Base-by-base conservation (phyloP, 2,329 filamentous ascomycete species). In the Didymellaceae sp. region DNA sequence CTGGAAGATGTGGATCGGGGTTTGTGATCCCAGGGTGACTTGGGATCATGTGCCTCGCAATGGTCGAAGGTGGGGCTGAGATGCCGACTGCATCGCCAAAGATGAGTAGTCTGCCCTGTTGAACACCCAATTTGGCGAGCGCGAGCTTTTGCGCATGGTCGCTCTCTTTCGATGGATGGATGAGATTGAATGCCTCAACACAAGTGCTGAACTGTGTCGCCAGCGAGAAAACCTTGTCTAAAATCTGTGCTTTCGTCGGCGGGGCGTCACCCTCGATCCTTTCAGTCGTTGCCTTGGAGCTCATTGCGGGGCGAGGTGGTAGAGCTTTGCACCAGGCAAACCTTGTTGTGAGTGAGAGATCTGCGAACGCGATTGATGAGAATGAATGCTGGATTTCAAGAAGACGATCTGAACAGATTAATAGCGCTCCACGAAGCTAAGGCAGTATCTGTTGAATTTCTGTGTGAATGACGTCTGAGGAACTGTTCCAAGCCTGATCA, bases 51-150 rank as follows among this genome's bases (percentile, higher is more conserved):
- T 74, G 72, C 35, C 71, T 66, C 18, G 76, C 77, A 43, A 78
- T 76, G 1, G 65, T 69, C 2, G 68, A 61, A 14, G 76, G 76
- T 14, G 76, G 76, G 16, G 75, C 75, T 16, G 71, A 72, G 21
- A 80, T 74, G 18, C 77, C 77, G 9, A 79, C 68, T 5, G 73
- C 73, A 58, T 78, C 75, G n/a, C 77, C 77, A 68, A 77, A 79
- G 51, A 78, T 78, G 46, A 80, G 66, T 35, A 80, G 68, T 20
- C 77, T 69, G 28, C 75, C 75, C 59, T 80, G 77, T 57, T 79
- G 74, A 18, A 80, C 69, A 44, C 77, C 77, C 5, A 79, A 64
- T 43, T 74, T 71, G 3, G 73, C 67, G 21, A 78, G 68, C 17
- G 75, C 68, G 17, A 77, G 68, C 53, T 76, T 75, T 54, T 80